Base-by-base conservation (phyloP, 176 grass and related monocot species). In the Phyllostachys edulis region DNA sequence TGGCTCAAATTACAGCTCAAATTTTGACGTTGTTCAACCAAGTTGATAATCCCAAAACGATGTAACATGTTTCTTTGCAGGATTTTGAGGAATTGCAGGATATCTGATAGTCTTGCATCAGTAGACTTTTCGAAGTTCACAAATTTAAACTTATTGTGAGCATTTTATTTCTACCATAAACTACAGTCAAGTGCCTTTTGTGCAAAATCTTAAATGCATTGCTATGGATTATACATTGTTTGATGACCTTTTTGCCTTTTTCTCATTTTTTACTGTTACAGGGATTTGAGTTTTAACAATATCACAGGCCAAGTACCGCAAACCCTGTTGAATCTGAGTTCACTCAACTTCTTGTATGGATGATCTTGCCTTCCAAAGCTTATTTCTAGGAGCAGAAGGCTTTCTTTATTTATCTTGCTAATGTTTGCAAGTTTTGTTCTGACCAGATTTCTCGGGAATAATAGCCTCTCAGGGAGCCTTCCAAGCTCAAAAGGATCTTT, bases 371-470 rank as follows among this genome's bases (percentile, higher is more conserved):
- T 80, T 85, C 10, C 27, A 47, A 69, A 59, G 36, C 44, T 60
- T 55, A 76, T 76, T 76, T 69, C 21, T 70, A 37, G 6, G 17
- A 55, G 23, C 11, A 0, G 0, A 70, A 71, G 4, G 23, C 32
- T 42, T 39, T 44, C 18, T 34, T 36, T 76, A 18, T 72, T 42
- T 18, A 15, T 71, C 1, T 66, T 71, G 44, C 71, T 86, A 77
- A 90, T 64, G 45, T 52, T 67, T 27, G 14, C 14, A 38, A 20
- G 0, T 66, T 55, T 66, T 27, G 0, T 59, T 24, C 6, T 44
- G 45, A 20, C 13, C 90, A 97, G 92, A 87, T 97, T 97, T 94
- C 90, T 97, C 6, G 94, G 94, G 42, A 95, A 95, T 45, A 98
- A 98, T 80, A 95, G 80, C 51, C 79, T 98, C 80, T 88, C 80